Evolutionary conservation across 176 grass and related monocot genomes (phyloP), one percentile per base, ranked within the genome.

Genomic region (Poa annua): DNA sequence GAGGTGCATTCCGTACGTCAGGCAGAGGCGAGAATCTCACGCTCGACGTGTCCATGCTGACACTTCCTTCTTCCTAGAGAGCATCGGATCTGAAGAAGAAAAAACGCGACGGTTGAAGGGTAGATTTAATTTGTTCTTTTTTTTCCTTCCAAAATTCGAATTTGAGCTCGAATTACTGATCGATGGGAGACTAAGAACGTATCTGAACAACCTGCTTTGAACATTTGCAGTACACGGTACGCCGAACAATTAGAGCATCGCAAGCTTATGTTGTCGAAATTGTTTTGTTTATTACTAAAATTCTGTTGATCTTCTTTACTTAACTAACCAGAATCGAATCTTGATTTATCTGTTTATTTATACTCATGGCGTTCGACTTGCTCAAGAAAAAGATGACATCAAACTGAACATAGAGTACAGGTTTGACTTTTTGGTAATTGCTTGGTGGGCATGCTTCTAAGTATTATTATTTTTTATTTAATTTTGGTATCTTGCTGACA

Each of bases 291-390:
- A n/a, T n/a, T n/a, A n/a, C n/a, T n/a, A n/a, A n/a, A n/a, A n/a
- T n/a, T n/a, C n/a, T n/a, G n/a, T n/a, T 53, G 50, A 53, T 53
- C 50, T 53, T 53, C 50, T 61, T 26, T 61, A 61, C 57, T 61
- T 61, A 61, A 61, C 57, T 12, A 61, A 61, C 57, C 22, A 12
- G 26, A 61, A 26, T 26, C 21, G 22, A 61, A 61, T 61, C 0
- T 61, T 61, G 22, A 61, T 26, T 61, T 61, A 61, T 25, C 57
- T 61, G 21, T 61, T 61, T 13, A 61, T 61, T 61, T 61, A 61
- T 61, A 61, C 22, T 61, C 26, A 26, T 61, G 57, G n/a, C n/a
- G n/a, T n/a, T 26, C 3, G 57, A 61, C 57, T 61, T 61, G 1
- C 57, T 61, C 22, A 61, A 61, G 21, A 26, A 61, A 61, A 1